Evolutionary conservation across 2,329 filamentous ascomycete species (phyloP), one percentile per base, ranked within the genome.

Genomic region (Rachicladosporium sp.): DNA sequence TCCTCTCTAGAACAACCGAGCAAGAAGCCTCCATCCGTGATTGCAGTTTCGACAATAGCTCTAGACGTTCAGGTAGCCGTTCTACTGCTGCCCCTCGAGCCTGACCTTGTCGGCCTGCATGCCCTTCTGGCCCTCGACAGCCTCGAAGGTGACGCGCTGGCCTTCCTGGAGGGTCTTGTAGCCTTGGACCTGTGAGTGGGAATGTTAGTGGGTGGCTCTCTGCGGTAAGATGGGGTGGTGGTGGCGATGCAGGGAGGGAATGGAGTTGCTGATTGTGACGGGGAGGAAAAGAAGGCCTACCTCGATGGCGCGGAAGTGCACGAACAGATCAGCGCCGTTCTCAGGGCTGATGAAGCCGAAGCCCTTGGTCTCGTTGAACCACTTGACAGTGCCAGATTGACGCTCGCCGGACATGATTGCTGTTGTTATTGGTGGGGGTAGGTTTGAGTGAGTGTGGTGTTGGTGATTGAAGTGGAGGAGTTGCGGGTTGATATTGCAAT

Each of bases 301-400:
- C 39, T 41, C 39, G 31, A 41, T 41, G 35, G 39, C 39, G 39
- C 39, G 39, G 39, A 41, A 41, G 39, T 41, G 39, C 12, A 41
- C 39, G 39, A 41, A 41, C 34, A 41, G 39, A 35, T 41, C 39
- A 15, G 39, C 39, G 35, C 39, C 39, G 39, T 41, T 41, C 39
- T 41, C 39, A 21, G 39, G 39, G 31, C 34, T 41, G 39, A 41
- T 41, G 39, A 41, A 41, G 19, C 39, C 39, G 34, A 36, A 41
- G 8, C 39, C 39, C 39, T 41, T 41, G 30, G 36, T 35, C 34
- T 41, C 39, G 39, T 41, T 41, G 39, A 41, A 41, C 39, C 39
- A 41, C 39, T 41, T 41, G 39, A 41, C 39, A 31, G 39, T 41
- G 39, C 39, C 39, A 35, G 36, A 36, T 35, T 41, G 39, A 35